Evolutionary conservation across 306 rosid genomes (phyloP).

Genomic region (Vigna nakashimae): DNA sequence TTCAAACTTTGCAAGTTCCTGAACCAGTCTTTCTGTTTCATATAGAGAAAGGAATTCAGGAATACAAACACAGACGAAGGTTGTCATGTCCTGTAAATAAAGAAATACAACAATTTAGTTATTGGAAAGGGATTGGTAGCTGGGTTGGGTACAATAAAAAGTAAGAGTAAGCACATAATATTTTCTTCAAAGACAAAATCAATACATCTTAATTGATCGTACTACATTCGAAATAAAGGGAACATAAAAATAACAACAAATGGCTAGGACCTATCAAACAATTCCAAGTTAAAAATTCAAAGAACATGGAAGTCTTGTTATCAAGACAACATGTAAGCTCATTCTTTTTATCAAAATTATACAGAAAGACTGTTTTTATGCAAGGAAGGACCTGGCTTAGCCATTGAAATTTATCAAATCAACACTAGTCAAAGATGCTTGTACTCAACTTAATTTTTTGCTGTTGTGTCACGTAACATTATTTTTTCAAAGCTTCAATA

Average conservation of each 20-base stretch:
- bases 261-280: not conserved
- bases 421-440: not conserved
- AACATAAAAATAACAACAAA: constrained; percentile 13
- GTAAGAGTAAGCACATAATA: not conserved
- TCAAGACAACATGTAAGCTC: not conserved
- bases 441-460: not conserved
- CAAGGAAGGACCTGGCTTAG: not conserved
- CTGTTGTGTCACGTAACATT: not conserved
- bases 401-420: constrained; percentile 2
- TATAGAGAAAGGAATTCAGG: constrained; percentile 98
- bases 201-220: constrained; percentile 2
- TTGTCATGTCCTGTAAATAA: constrained; percentile 89
- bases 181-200: not conserved
- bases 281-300: not conserved
- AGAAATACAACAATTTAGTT: constrained; percentile 38
- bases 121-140: constrained; percentile 21
- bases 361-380: not conserved
- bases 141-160: constrained; percentile 1
- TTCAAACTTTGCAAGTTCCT: constrained; percentile 94
- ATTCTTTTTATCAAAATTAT: constrained; percentile 26
- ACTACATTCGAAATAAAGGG: not conserved
- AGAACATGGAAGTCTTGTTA: not conserved
- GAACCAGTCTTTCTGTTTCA: constrained; percentile 98
- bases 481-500: not conserved
- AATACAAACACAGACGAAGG: constrained; percentile 96